phyloP scores from a whole-genome alignment of 2,329 filamentous ascomycete genomes.

The Fusarium keratoplasticum region DNA sequence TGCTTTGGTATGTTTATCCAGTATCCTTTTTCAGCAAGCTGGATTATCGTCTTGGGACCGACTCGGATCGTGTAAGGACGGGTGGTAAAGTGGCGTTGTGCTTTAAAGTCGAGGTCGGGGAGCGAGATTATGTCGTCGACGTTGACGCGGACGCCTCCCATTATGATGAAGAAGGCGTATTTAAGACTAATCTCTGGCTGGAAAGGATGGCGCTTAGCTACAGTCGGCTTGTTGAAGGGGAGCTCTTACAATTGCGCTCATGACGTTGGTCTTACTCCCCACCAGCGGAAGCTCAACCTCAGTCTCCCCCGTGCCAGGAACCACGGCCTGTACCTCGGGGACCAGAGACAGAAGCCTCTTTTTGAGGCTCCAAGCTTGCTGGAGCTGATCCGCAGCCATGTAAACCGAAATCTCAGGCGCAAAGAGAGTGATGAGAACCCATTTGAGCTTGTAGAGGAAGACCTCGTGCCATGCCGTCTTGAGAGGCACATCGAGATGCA shows the following conservation, averaged over 20 bases:
- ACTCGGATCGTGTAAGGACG: conserved; percentile 8
- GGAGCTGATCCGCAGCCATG: conserved; percentile 32
- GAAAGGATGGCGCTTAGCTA: not conserved
- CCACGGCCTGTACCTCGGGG: not conserved
- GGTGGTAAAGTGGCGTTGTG: not conserved
- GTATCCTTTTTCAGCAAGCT: conserved; percentile 13
- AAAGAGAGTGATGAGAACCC: conserved; percentile 47
- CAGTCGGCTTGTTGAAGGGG: not conserved
- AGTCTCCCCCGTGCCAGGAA: not conserved
- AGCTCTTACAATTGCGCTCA: not conserved
- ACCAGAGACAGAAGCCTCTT: not conserved
- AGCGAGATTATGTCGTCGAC: conserved; percentile 16
- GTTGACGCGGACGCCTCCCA: conserved; percentile 44
- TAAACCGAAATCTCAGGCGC: conserved; percentile 49
- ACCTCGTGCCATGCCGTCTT: conserved; percentile 13
- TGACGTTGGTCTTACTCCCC: not conserved
- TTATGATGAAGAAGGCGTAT: conserved; percentile 47
- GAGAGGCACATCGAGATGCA: conserved; percentile 51
- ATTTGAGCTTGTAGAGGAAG: conserved; percentile 40
- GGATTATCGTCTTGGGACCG: conserved; percentile 4
- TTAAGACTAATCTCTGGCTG: conserved; percentile 19
- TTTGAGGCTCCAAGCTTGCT: conserved; percentile 20
- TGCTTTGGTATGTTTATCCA: conserved; percentile 18
- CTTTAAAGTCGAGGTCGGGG: conserved; percentile 6
- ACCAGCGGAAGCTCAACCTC: not conserved